Conservation (phyloP, 78 protist species). For the Pelomyxa schiedti region DNA sequence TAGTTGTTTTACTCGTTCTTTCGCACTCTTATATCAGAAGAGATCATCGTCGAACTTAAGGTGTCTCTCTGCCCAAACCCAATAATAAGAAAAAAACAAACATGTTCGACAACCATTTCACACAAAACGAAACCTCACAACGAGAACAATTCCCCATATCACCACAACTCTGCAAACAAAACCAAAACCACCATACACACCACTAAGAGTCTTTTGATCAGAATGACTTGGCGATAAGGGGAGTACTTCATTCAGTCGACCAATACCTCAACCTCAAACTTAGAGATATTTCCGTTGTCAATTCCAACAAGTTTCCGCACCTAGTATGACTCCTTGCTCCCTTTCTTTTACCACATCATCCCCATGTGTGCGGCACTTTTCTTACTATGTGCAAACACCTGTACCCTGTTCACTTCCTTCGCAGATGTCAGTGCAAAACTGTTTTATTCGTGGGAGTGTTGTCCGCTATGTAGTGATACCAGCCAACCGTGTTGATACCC, state of each 20-base stretch:
- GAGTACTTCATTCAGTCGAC: slow-evolving; percentile 85
- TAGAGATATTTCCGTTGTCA: slow-evolving; percentile 56
- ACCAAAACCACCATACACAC: too few relatives aligned
- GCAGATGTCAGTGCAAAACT: slow-evolving; percentile 70
- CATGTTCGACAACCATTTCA: too few relatives aligned
- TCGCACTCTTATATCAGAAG: slow-evolving; percentile 79
- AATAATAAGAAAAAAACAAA: too few relatives aligned
- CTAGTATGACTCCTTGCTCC: slow-evolving; percentile 45
- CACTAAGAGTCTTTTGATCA: too few relatives aligned
- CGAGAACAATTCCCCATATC: too few relatives aligned
- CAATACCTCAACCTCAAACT: slow-evolving; percentile 86
- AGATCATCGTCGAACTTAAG: slow-evolving; percentile 81
- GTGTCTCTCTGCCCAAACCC: too few relatives aligned
- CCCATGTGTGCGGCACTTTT: background rate
- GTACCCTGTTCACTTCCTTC: background rate
- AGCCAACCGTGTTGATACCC: slow-evolving; percentile 73
- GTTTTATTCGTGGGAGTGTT: slow-evolving; percentile 91
- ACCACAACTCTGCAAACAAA: too few relatives aligned
- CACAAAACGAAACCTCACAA: too few relatives aligned
- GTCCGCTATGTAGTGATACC: slow-evolving; percentile 85
- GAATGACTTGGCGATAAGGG: slow-evolving; percentile 53
- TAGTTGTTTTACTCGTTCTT: slow-evolving; percentile 86
- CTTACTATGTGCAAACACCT: background rate
- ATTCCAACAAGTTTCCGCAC: slow-evolving; percentile 75
- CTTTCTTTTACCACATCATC: background rate